Conservation (phyloP, 805 yeast species). For the Metschnikowia dekortorum region DNA sequence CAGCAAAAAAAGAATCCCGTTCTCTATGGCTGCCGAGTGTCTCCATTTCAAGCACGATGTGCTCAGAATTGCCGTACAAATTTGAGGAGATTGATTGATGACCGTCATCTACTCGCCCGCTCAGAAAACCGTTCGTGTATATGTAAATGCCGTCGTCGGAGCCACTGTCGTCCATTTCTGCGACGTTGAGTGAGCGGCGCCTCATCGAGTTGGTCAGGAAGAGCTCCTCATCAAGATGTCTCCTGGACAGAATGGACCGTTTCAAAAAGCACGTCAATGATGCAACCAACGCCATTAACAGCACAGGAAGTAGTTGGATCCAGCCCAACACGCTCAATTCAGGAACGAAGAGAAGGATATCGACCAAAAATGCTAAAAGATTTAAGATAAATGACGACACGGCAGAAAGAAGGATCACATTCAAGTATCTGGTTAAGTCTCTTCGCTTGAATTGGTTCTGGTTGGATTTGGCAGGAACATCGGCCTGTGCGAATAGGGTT, state of each 20-base stretch:
- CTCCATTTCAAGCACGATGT: constrained; percentile 1
- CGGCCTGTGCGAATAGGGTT: not conserved
- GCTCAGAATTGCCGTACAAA: not conserved
- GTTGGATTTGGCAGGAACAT: not conserved
- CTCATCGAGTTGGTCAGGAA: constrained; percentile 8
- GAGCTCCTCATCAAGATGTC: constrained; percentile 30
- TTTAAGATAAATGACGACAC: constrained; percentile 66
- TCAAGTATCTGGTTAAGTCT: constrained; percentile 31
- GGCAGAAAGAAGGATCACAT: constrained; percentile 53
- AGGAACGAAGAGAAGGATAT: constrained; percentile 72
- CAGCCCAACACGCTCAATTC: constrained; percentile 81
- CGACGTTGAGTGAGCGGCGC: not conserved
- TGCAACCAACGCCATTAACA: constrained; percentile 58
- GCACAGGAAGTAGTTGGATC: constrained; percentile 68
- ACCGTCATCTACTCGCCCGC: constrained; percentile 10
- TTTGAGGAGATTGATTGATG: not conserved
- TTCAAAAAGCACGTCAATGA: constrained; percentile 69
- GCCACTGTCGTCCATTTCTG: constrained; percentile 24
- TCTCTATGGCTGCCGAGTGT: not conserved
- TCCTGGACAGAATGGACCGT: constrained; percentile 55
- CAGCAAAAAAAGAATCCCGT: not conserved
- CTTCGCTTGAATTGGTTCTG: constrained; percentile 1
- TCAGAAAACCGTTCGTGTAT: constrained; percentile 39
- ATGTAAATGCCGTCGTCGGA: constrained; percentile 44
- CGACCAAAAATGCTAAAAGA: constrained; percentile 74